These are phyloP conservation scores for Quercus mongolica DNA, from an alignment of 306 rosid genomes.

Conservation along the genomic window DNA sequence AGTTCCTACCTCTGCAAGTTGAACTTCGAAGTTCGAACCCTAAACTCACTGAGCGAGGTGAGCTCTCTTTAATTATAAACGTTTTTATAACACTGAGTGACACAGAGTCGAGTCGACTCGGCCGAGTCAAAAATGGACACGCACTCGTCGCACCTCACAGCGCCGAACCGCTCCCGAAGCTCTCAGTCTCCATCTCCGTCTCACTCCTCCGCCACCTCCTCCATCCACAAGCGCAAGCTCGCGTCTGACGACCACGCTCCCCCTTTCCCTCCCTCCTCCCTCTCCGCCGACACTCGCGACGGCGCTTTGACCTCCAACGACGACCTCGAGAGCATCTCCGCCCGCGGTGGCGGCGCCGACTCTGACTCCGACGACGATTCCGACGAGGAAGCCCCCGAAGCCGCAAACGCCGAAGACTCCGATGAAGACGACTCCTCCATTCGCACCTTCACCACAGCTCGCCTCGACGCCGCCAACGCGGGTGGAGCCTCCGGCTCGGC, in stretches of 20 bases:
- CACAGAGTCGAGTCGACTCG: no score
- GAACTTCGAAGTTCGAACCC: no score
- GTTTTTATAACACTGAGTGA: no score
- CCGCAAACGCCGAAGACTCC: slow-evolving; percentile 68
- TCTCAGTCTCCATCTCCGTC: slow-evolving; percentile 95
- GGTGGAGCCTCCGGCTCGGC: slow-evolving; percentile 29
- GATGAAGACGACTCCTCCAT: slow-evolving; percentile 64
- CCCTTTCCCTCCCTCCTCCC: slow-evolving; percentile 88
- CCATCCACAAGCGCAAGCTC: slow-evolving; percentile 85
- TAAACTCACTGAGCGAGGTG: no score
- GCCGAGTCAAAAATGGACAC: slow-evolving; percentile 47
- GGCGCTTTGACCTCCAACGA: slow-evolving; percentile 90
- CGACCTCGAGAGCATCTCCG: slow-evolving; percentile 95
- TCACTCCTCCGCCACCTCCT: slow-evolving; percentile 91
- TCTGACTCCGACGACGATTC: slow-evolving; percentile 88
- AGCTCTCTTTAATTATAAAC: no score
- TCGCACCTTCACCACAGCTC: slow-evolving; percentile 81
- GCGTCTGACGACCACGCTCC: slow-evolving; percentile 83
- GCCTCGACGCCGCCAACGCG: slow-evolving; percentile 48
- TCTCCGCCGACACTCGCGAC: slow-evolving; percentile 91
- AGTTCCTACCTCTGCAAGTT: no score
- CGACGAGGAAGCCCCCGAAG: slow-evolving; percentile 59
- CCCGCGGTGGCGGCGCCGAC: slow-evolving; percentile 76
- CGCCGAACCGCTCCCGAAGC: slow-evolving; percentile 77
- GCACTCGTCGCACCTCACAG: slow-evolving; percentile 70